Conservation (phyloP, 768 basidiomycete species). For the Chalciporus sphaerocephalus region DNA sequence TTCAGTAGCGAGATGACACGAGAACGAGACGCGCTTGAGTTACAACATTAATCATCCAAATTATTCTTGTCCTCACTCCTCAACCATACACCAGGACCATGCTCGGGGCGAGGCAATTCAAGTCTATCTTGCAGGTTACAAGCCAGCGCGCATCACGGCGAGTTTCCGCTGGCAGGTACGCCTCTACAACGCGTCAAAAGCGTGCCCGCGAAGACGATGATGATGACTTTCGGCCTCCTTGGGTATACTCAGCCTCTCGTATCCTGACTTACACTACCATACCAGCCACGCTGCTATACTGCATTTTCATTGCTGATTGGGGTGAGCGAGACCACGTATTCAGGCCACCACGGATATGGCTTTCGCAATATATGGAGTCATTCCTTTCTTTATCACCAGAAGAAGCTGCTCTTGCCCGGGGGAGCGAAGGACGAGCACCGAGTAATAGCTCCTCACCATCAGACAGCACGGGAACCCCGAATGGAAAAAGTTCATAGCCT, state of each 20-base stretch:
- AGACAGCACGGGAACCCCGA: not conserved
- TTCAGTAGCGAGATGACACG: too few relatives aligned
- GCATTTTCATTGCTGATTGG: conserved; percentile 60
- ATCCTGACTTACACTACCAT: conserved; percentile 52
- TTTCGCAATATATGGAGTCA: conserved; percentile 41
- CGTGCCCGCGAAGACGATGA: conserved; percentile 17
- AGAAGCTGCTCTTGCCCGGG: conserved; percentile 36
- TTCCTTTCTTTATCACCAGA: conserved; percentile 59
- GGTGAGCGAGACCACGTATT: conserved; percentile 72
- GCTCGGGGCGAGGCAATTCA: conserved; percentile 8
- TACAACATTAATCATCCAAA: too few relatives aligned
- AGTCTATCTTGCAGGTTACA: conserved; percentile 1
- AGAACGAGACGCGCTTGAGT: too few relatives aligned
- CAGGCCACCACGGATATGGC: conserved; percentile 59
- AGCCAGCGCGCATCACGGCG: conserved; percentile 1
- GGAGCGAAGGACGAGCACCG: not conserved
- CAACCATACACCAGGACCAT: too few relatives aligned
- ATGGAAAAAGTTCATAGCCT: not conserved
- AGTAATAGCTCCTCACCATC: not conserved
- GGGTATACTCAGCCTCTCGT: conserved; percentile 53
- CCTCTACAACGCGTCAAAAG: conserved; percentile 14
- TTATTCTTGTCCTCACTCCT: too few relatives aligned
- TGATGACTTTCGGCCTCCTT: conserved; percentile 53
- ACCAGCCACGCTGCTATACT: conserved; percentile 54
- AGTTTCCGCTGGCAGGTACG: conserved; percentile 3